Evolutionary conservation across 805 yeast genomes (phyloP), one percentile per base, ranked within the genome.

Genomic region (Spathaspora hagerdaliae): DNA sequence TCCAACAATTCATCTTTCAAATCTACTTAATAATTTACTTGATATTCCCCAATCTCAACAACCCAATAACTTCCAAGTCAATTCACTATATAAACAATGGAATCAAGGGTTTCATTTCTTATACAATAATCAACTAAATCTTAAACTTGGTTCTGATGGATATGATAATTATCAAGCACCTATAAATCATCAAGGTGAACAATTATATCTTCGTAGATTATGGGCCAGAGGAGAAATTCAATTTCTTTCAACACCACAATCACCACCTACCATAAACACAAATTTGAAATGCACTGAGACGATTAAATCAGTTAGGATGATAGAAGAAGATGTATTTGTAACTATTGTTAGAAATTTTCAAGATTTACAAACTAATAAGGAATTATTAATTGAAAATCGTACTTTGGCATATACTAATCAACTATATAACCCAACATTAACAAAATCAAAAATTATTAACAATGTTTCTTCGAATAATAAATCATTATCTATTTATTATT

Each of bases 91-190:
- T 29, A 14, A 35, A 19, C 37, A 14, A 8, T 45, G 48, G 48
- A 19, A 15, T 3, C 54, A 53, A 13, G 94, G 92, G 1, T 82
- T 78, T 49, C 89, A 85, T 48, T 72, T 89, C 43, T 59, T 85
- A 1, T 88, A 74, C 58, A 81, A 81, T 61, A 85, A 84, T 54
- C 90, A 88, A 24, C 54, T 68, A 4, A 71, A 77, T 33, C 39
- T 51, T 0, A 62, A 63, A 2, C 58, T 88, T 14, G 82, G 85
- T 2, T 40, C 53, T 1, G 97, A 90, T 61, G 96, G 97, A 1
- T 90, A 88, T 63, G 95, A 86, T 51, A 73, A 82, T 39, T 79
- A 85, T 53, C 94, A 86, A 57, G 80, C 90, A 0, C 96, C 95
- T 0, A 55, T 62, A 0, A 49, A 47, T 39, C 43, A 38, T 5